Evolutionary conservation across 495 filamentous ascomycete genomes (phyloP), one percentile per base, ranked within the genome.

Genomic region (Podospora didyma): DNA sequence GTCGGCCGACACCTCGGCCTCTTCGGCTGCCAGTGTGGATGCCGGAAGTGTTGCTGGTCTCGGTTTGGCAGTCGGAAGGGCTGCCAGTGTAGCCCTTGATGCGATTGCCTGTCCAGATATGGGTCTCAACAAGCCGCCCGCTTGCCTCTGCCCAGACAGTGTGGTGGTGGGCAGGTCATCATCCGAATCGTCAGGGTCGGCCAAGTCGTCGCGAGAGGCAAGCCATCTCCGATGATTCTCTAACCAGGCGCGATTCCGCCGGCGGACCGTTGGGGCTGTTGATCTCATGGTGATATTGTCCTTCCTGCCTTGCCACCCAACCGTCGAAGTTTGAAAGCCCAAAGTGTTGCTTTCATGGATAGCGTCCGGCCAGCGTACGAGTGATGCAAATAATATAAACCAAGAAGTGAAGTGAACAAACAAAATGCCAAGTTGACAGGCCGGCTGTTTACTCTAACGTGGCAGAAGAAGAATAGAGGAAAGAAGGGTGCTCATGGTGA

Each of bases 201-300:
- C 46, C 21, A 14, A 46, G 47, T 58, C 49, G 16, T 37, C 49
- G 37, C 55, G 55, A n/a, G 19, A 41, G 19, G 37, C 48, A 34
- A 52, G 48, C 55, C 55, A 58, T 52, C 48, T 24, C 35, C 28
- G 49, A 10, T 24, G 19, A 28, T 23, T 46, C 49, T 47, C 16
- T 6, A 28, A 28, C 39, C 20, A 34, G 41, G 41, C 39, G 49
- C 34, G 37, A 41, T 47, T 58, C 26, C 55, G 55, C 55, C 55
- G 48, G 48, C 55, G 55, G 41, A 52, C 35, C 16, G 55, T 22
- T 51, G 55, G 55, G 41, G 39, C 48, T 46, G 55, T 58, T 14
- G 39, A 35, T 28, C 55, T 58, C 55, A 58, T 58, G 5, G 12
- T 52, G 45, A 0, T 17, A 35, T 37, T 51, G 19, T 11, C 39